Evolutionary conservation across 2,329 filamentous ascomycete species (phyloP).

Genomic region (Colletotrichum echinochloae): DNA sequence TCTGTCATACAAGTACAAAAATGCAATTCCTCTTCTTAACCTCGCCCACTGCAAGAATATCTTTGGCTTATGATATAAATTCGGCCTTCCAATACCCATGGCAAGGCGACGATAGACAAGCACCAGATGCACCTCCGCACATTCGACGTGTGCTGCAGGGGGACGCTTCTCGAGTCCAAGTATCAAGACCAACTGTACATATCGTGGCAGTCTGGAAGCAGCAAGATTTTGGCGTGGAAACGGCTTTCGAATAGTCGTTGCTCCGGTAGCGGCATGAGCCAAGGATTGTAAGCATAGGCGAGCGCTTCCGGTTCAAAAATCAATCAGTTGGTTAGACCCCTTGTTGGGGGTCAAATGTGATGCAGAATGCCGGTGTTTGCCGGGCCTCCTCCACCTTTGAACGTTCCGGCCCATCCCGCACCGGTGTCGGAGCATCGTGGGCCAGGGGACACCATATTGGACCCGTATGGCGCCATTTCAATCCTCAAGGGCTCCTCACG

Average conservation of each 20-base stretch:
- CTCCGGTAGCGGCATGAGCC: neutral
- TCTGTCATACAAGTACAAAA: too few relatives aligned
- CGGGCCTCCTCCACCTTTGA: neutral
- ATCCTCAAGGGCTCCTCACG: too few relatives aligned
- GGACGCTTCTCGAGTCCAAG: constrained; percentile 16
- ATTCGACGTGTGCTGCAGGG: constrained; percentile 10
- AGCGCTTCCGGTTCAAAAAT: too few relatives aligned
- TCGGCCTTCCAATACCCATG: constrained; percentile 9
- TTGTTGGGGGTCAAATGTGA: neutral
- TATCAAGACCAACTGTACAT: constrained; percentile 28
- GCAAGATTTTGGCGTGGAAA: constrained; percentile 24
- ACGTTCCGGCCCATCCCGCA: neutral
- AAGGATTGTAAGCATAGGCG: too few relatives aligned
- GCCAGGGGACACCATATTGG: constrained; percentile 9
- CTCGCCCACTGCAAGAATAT: too few relatives aligned
- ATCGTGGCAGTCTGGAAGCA: constrained; percentile 28
- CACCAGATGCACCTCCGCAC: neutral
- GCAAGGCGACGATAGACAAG: constrained; percentile 10
- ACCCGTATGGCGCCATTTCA: constrained; percentile 18
- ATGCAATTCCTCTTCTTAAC: too few relatives aligned
- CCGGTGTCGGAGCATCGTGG: constrained; percentile 3
- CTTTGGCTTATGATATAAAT: too few relatives aligned
- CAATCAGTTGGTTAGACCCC: neutral
- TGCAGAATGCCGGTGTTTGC: neutral
- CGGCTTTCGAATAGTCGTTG: constrained; percentile 16